Percentiles rank a stretch among this genome's conserved stretches.
Evolutionary conservation across 352 stramenopile genomes (phyloP).

Genomic region (Phytopythium sindhum): DNA sequence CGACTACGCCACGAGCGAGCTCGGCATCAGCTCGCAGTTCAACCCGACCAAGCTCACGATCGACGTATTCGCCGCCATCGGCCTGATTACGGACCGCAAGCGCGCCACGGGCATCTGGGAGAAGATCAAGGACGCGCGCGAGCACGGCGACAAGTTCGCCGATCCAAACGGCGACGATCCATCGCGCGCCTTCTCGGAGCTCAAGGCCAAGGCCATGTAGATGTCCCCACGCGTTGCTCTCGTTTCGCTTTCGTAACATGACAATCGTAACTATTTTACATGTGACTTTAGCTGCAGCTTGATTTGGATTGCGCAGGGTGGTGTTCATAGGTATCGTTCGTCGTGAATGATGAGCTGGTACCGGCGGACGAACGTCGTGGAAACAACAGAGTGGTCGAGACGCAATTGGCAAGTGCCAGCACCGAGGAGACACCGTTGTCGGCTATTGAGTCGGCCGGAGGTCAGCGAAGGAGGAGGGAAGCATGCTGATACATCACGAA

Average conservation of each 20-base stretch:
- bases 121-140: conserved; percentile 81
- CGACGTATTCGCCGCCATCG: conserved; percentile 88
- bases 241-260: neutral
- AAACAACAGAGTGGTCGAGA: conserved; percentile 30
- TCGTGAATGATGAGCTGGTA: neutral
- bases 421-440: conserved; percentile 2
- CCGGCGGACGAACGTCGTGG: conserved; percentile 10
- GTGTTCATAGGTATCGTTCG: too few relatives aligned
- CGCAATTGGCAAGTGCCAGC: conserved; percentile 11
- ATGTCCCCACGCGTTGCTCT: neutral
- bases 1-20: conserved; percentile 98
- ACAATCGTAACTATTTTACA: conserved; percentile 5
- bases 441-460: conserved; percentile 5
- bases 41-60: conserved; percentile 99
- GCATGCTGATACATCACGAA: neutral
- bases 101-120: conserved; percentile 92
- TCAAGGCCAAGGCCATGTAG: conserved; percentile 71
- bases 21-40: conserved; percentile 94
- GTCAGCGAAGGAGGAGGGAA: neutral
- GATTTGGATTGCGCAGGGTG: conserved; percentile 31
- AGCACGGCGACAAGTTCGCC: conserved; percentile 33
- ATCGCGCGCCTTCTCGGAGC: conserved; percentile 47
- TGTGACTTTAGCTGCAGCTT: conserved; percentile 58
- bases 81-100: conserved; percentile 94
- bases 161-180: conserved; percentile 60